Base-by-base conservation (phyloP, 1,284 basidiomycete genomes). In the Xerocomus nothofagi region DNA sequence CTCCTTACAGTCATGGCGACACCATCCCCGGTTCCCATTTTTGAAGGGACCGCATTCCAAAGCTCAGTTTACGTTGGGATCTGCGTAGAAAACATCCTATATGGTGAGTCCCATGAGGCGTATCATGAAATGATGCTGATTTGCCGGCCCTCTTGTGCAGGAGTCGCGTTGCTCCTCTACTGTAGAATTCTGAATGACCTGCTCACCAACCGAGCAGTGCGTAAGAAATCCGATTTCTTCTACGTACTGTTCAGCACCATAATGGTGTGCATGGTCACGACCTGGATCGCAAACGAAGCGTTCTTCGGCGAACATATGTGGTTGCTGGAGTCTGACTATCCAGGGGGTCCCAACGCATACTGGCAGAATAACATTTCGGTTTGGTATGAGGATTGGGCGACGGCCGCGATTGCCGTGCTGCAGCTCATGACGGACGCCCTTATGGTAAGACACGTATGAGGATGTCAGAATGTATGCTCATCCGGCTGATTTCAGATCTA, bases 361-460 rank as follows among this genome's bases (percentile, higher is more conserved):
- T 64, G 51, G 52, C 2, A 7, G 5, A 4, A 18, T 1, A 14
- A 62, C 14, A 23, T 44, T 5, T 53, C 59, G 2, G 14, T 3
- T n/a, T 64, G 63, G 62, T 65, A 62, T 27, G 34, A 58, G 44
- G 50, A 51, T n/a, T 56, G 44, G 39, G 63, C 42, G 3, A 43
- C 37, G 26, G 47, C 48, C 2, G 20, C 45, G 4, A 3, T 50
- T 15, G 18, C 52, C 39, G 0, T 52, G 2, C 34, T 66, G 23
- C 62, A 67, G 5, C 61, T 67, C 37, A 60, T 63, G 56, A 65
- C 63, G 6, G 60, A 64, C 2, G 63, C 36, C 3, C 47, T 63
- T 5, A 59, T 67, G 63, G 62, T 67, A 34, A 44, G 47, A 34
- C n/a, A 20, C 11, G 8, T 10, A 17, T 3, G 8, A 26, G 9